Base-by-base conservation (phyloP, 169 alveolate genomes). In the Nephromyces sp. region DNA sequence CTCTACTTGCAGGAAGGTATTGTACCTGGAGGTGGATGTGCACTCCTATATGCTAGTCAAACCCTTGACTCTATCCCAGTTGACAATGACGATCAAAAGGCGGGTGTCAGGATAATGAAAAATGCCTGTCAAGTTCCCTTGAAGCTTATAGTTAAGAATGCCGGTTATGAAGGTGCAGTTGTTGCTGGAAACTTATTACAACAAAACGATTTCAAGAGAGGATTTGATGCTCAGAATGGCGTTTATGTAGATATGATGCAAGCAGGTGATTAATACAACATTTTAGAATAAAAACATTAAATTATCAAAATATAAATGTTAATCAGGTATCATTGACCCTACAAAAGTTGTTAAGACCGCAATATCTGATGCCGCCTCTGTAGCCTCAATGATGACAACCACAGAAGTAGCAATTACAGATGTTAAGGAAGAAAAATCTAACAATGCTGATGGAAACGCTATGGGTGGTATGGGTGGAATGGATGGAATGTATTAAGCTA, bases 291-390 rank as follows among this genome's bases (percentile, higher is more conserved):
- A 8, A 34, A 61, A 61, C 8, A n/a, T 34, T 8, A 61, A 4
- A 8, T 6, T 6, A 61, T 61, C 8, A 6, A 61, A 8, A n/a
- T n/a, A n/a, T n/a, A n/a, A n/a, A n/a, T n/a, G 31, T 2, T 61
- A n/a, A 51, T 0, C 51, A 63, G 99, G 99, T 70, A 95, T 97
- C 78, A 90, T 97, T 62, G 99, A 97, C 77, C 99, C 99, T 6
- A 95, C 99, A 29, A 95, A 95, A 84, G 99, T 97, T 34, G 99
- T 97, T 15, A 92, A 96, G 81, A 93, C 98, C 32, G 98, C 98
- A 15, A 87, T 96, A 35, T 92, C 96, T 30, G 98, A 96, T 83
- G 98, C 99, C 51, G 95, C 99, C 5, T 92, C 98, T 51, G 97
- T 94, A 28, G 99, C 99, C 6, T 86, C 97, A 29, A 85, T 94